These are phyloP conservation scores for Fusarium sp. DNA, from an alignment of 2,329 filamentous ascomycete species.

Conservation along the genomic window DNA sequence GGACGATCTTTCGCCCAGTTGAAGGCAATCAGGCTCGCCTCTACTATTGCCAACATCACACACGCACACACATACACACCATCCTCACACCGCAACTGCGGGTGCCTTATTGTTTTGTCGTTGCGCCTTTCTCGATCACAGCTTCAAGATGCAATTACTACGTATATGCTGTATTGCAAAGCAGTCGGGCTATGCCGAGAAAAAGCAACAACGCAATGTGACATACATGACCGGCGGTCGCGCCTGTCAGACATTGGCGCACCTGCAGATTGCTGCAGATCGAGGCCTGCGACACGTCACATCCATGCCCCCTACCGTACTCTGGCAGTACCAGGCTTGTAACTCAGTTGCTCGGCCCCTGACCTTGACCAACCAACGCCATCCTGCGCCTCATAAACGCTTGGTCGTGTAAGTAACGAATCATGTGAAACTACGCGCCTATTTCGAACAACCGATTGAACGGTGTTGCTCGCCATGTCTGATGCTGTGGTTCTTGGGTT, in stretches of 20 bases:
- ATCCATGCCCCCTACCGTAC: conserved; percentile 1
- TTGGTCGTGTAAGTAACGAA: not conserved
- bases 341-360: not conserved
- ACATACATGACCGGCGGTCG: conserved; percentile 10
- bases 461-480: not conserved
- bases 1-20: not conserved
- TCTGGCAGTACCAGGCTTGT: not conserved
- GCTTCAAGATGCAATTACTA: not conserved
- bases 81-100: conserved; percentile 8
- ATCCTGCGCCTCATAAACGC: not conserved
- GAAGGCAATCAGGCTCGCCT: conserved; percentile 6
- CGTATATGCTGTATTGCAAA: not conserved
- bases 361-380: not conserved
- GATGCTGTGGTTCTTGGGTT: not conserved
- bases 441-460: not conserved
- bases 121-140: not conserved
- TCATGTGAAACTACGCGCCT: not conserved
- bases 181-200: not conserved
- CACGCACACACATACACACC: not conserved
- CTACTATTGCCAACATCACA: conserved; percentile 9
- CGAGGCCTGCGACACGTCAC: conserved; percentile 15
- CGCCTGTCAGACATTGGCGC: conserved; percentile 16
- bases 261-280: conserved; percentile 1
- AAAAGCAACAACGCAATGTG: conserved; percentile 24
- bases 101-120: conserved; percentile 11